Evolutionary conservation across 1,284 basidiomycete species (phyloP).

Genomic region (Chondrostereum purpureum): DNA sequence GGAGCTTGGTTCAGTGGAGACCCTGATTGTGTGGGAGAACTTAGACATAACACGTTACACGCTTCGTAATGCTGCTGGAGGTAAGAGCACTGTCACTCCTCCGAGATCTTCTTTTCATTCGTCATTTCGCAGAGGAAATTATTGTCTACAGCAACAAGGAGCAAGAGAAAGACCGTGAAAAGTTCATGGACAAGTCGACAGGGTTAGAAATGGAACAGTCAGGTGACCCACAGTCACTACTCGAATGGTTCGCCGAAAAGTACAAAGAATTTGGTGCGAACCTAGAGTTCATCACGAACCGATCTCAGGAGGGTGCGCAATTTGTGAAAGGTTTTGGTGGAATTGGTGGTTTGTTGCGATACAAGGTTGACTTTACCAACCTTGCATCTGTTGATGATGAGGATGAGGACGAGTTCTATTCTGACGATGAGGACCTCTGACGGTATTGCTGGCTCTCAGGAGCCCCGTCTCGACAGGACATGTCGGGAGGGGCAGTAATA

Average conservation of each 20-base stretch:
- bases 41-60: constrained; percentile 82
- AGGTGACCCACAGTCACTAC: constrained; percentile 72
- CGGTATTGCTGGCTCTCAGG: constrained; percentile 75
- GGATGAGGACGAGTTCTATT: constrained; percentile 77
- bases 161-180: constrained; percentile 86
- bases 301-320: constrained; percentile 96
- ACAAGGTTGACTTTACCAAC: constrained; percentile 92
- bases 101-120: constrained; percentile 10
- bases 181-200: constrained; percentile 93
- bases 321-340: constrained; percentile 99
- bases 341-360: constrained; percentile 90
- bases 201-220: constrained; percentile 92
- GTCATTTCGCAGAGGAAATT: constrained; percentile 58
- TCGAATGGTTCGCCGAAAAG: constrained; percentile 99
- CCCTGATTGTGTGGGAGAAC: constrained; percentile 98
- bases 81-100: constrained; percentile 35
- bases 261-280: constrained; percentile 97
- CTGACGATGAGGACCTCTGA: constrained; percentile 79
- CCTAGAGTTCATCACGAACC: constrained; percentile 85
- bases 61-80: constrained; percentile 85
- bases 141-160: constrained; percentile 75
- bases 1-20: constrained; percentile 96
- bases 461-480: constrained; percentile 56
- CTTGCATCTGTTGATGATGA: constrained; percentile 62
- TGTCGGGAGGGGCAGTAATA: constrained; percentile 47